A percentile compares a stretch with the other conserved stretches of the same genome.
Evolutionary conservation across 2,329 filamentous ascomycete species (phyloP).

Genomic region (Aspergillus uvarum): DNA sequence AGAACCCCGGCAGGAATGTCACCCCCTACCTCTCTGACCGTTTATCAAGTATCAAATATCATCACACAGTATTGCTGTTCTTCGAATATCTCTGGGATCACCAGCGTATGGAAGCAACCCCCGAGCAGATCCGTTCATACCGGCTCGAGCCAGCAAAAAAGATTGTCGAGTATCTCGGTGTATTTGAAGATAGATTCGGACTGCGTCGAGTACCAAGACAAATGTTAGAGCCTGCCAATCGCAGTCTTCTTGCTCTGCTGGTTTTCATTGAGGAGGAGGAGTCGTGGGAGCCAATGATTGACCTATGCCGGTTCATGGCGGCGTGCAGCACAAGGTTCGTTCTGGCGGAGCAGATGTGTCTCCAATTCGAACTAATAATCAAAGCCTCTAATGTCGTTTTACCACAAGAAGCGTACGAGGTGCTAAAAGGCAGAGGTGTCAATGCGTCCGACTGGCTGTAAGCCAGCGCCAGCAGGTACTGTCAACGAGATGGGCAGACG

Average conservation of each 20-base stretch:
- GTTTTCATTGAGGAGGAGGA: conserved; percentile 24
- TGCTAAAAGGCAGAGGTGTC: conserved; percentile 21
- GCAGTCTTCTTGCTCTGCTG: conserved; percentile 24
- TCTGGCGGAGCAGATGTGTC: conserved; percentile 22
- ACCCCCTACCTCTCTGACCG: conserved; percentile 11
- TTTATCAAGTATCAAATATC: conserved; percentile 28
- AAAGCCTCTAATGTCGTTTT: conserved; percentile 16
- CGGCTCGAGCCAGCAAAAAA: conserved; percentile 25
- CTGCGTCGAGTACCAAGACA: conserved; percentile 30
- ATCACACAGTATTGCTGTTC: conserved; percentile 28
- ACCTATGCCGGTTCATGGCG: conserved; percentile 28
- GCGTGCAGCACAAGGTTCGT: conserved; percentile 28
- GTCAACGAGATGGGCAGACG: background rate
- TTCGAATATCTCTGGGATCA: conserved; percentile 25
- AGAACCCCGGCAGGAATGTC: conserved; percentile 8
- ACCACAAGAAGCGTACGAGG: conserved; percentile 24
- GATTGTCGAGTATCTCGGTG: conserved; percentile 28
- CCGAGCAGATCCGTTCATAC: conserved; percentile 15
- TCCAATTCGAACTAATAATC: conserved; percentile 22
- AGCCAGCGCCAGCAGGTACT: background rate
- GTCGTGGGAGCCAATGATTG: conserved; percentile 25
- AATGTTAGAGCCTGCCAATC: conserved; percentile 27
- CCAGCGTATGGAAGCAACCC: conserved; percentile 9
- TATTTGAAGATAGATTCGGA: conserved; percentile 30
- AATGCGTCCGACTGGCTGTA: conserved; percentile 16